These are phyloP conservation scores for Cladorrhinum samala DNA, from an alignment of 495 filamentous ascomycete species.

Conservation along the genomic window DNA sequence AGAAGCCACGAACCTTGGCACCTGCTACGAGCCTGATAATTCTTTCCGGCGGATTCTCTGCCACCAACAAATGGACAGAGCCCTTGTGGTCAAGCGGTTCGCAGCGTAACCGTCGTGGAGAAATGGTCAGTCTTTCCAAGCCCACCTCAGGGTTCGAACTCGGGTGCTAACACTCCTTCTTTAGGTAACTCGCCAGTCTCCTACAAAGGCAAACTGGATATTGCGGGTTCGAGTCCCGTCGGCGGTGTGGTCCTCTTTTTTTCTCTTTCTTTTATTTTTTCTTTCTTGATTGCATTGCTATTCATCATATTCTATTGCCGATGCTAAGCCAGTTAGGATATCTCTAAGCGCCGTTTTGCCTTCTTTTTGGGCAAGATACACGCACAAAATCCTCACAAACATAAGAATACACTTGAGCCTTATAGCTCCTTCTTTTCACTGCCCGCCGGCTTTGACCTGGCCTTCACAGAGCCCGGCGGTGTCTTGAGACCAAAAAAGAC, in stretches of 20 bases:
- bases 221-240: slow-evolving; percentile 36
- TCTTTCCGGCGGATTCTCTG: too few species aligned
- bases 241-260: slow-evolving; percentile 13
- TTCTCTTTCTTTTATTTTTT: slow-evolving; percentile 2
- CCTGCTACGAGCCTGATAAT: too few species aligned
- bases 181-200: background rate
- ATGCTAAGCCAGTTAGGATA: background rate
- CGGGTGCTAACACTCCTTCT: too few species aligned
- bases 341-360: background rate
- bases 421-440: slow-evolving; percentile 37
- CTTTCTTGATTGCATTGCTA: background rate
- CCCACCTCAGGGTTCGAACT: too few species aligned
- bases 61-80: too few species aligned
- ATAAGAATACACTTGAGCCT: background rate
- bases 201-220: background rate
- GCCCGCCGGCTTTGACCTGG: background rate
- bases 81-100: too few species aligned
- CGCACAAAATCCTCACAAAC: background rate
- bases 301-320: background rate
- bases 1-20: too few species aligned
- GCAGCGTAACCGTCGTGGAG: too few species aligned
- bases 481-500: slow-evolving; percentile 62
- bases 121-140: too few species aligned
- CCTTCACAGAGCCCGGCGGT: slow-evolving; percentile 33
- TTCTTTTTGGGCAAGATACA: background rate